A percentile compares a stretch with the other conserved stretches of the same genome.
Conservation (phyloP, 331 rosid species). For the Saraca asoca region DNA sequence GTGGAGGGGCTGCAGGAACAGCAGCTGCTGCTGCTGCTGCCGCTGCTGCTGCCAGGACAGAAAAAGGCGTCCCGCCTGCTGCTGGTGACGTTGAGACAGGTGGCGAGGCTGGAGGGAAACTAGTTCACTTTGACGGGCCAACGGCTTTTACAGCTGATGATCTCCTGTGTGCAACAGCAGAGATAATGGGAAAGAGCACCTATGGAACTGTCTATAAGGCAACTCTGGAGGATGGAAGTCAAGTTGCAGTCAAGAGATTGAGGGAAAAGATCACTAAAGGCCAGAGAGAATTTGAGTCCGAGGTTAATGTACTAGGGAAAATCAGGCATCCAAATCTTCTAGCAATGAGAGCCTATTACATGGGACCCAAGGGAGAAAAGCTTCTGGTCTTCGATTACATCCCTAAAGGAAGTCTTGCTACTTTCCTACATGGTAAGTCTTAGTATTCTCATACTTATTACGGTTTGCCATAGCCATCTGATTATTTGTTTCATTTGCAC, state of each 20-base stretch:
- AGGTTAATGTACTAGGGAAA: slow-evolving; percentile 68
- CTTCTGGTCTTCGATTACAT: too few species aligned
- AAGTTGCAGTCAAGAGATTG: slow-evolving; percentile 94
- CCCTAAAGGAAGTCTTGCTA: slow-evolving; percentile 78
- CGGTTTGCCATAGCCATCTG: not conserved
- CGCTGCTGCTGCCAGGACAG: slow-evolving; percentile 44
- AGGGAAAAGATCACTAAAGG: slow-evolving; percentile 83
- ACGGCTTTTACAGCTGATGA: slow-evolving; percentile 83
- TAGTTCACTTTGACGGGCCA: slow-evolving; percentile 88
- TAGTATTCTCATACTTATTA: not conserved
- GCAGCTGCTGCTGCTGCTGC: too few species aligned
- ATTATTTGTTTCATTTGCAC: slow-evolving; percentile 1
- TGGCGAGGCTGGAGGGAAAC: too few species aligned
- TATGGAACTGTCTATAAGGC: slow-evolving; percentile 95
- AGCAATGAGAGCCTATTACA: slow-evolving; percentile 87
- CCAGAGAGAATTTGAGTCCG: slow-evolving; percentile 86
- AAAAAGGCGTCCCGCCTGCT: slow-evolving; percentile 60
- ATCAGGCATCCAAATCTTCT: slow-evolving; percentile 81
- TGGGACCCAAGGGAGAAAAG: slow-evolving; percentile 93
- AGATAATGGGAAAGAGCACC: too few species aligned
- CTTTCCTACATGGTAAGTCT: slow-evolving; percentile 79
- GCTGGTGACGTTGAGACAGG: slow-evolving; percentile 60
- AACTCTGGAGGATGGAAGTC: slow-evolving; percentile 84
- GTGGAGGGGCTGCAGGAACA: slow-evolving; percentile 41
- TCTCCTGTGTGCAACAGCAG: slow-evolving; percentile 96